Base-by-base conservation (phyloP, 2,329 filamentous ascomycete species). In the Phialophora expanda region DNA sequence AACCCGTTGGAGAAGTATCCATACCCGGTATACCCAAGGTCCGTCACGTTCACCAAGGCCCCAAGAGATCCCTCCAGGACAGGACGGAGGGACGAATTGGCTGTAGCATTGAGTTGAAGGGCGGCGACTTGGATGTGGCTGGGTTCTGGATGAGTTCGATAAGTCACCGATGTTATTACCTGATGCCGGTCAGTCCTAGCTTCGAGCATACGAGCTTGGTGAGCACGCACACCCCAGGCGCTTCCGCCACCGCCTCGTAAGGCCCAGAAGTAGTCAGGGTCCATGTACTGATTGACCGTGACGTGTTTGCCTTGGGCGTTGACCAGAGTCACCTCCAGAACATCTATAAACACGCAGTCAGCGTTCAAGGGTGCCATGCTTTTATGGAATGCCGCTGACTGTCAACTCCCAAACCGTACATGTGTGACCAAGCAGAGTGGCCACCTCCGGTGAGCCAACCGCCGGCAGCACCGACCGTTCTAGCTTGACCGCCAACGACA, bases 11-110 rank as follows among this genome's bases (percentile, higher is more conserved):
- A 48, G 7, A 72, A 62, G 24, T 64, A 68, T 3, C 65, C 74
- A 54, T 76, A 76, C 4, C 75, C 74, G 48, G 72, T 74, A 55
- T 74, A 76, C 7, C 74, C 75, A 14, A 68, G 69, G 32, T 75
- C 71, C 0, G 74, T 74, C 51, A 76, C 70, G 32, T 55, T 64
- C 28, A 72, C 70, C 22, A 76, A 57, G 1, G 67, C 70, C 53
- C 69, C 66, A 17, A 76, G 65, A 7, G 68, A 62, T 6, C 60
- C 63, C n/a, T 67, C 53, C 17, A 74, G 56, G 22, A 75, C 66
- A 24, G 70, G 56, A n/a, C 74, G 67, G 2, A 69, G 64, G 7
- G 66, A 65, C 6, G 67, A 58, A 17, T 69, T 62, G 24, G 57
- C 64, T 7, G 73, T 76, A 30, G 68, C 69, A 48, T 74, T 75